Percentiles rank a stretch among this genome's conserved stretches.
phyloP scores from a whole-genome alignment of 352 stramenopile genomes.

The Phytopythium helicoides region DNA sequence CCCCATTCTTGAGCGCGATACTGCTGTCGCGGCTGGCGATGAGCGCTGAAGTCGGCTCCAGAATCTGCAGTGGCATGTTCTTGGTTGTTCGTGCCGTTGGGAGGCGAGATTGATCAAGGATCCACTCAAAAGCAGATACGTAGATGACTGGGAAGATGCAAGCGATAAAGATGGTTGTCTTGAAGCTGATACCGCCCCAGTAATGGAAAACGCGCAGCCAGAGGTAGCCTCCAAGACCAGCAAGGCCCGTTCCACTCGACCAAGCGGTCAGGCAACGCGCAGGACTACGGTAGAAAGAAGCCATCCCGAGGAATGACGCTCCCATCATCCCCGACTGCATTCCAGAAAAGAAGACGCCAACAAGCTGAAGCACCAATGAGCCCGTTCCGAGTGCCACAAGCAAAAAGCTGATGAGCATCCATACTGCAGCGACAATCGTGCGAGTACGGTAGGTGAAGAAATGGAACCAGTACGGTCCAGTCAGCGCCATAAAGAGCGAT shows the following conservation, averaged over 20 bases:
- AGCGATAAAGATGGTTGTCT: constrained; percentile 53
- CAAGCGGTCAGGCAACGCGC: constrained; percentile 85
- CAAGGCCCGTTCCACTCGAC: constrained; percentile 92
- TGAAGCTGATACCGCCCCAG: constrained; percentile 63
- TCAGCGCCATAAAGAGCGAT: constrained; percentile 84
- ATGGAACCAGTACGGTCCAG: constrained; percentile 94
- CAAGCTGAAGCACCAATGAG: constrained; percentile 73
- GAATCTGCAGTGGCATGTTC: constrained; percentile 38
- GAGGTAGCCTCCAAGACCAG: constrained; percentile 88
- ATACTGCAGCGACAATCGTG: constrained; percentile 61
- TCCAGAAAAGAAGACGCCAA: constrained; percentile 86
- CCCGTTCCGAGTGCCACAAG: constrained; percentile 58
- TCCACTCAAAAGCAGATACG: constrained; percentile 51
- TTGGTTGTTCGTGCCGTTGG: constrained; percentile 18
- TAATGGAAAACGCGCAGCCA: constrained; percentile 83
- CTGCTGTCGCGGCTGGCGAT: constrained; percentile 1
- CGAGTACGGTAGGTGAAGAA: constrained; percentile 85
- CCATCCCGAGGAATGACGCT: constrained; percentile 85
- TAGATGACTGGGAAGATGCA: constrained; percentile 64
- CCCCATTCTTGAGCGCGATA: not conserved
- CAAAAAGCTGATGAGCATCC: constrained; percentile 83
- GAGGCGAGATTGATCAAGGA: constrained; percentile 57
- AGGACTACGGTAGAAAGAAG: constrained; percentile 77
- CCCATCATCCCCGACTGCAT: constrained; percentile 90
- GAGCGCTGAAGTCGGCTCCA: constrained; percentile 20